Evolutionary conservation across 208 protist species (phyloP).

Genomic region (Acanthamoeba triangularis): DNA sequence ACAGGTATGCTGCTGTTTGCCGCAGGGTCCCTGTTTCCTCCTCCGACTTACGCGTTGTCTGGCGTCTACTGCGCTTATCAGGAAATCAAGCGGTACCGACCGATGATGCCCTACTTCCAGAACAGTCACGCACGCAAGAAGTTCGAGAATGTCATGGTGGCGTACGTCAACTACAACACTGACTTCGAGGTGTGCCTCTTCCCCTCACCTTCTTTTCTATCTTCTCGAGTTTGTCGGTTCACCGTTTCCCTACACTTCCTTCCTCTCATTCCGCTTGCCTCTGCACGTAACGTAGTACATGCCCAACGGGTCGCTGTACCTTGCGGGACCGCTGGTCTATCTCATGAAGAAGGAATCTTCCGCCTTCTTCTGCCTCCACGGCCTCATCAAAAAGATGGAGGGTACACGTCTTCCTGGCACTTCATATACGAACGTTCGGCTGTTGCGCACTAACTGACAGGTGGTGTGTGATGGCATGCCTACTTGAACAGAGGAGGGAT

Average conservation of each 20-base stretch:
- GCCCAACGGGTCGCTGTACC: conserved; percentile 70
- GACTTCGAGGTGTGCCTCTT: conserved; percentile 70
- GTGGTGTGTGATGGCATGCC: no score
- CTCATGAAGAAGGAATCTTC: conserved; percentile 78
- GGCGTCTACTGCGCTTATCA: background rate
- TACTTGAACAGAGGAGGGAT: conserved; percentile 75
- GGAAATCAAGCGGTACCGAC: conserved; percentile 48
- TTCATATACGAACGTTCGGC: no score
- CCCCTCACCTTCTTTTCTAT: no score
- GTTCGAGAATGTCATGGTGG: conserved; percentile 80
- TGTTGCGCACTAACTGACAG: no score
- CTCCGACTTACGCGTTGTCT: no score
- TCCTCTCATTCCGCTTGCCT: conserved; percentile 71
- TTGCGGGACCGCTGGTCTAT: conserved; percentile 80
- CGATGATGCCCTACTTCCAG: conserved; percentile 77
- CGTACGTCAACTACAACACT: conserved; percentile 83
- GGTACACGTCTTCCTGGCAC: background rate
- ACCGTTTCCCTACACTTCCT: no score
- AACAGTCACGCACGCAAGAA: conserved; percentile 79
- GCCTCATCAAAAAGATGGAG: conserved; percentile 83
- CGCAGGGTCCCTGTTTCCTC: no score
- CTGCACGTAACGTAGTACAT: conserved; percentile 34
- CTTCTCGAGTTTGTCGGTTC: no score
- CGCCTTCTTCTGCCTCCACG: conserved; percentile 80
- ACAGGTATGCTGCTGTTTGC: no score